Percentiles rank a stretch among this genome's conserved stretches.
Conservation (phyloP, 2,329 filamentous ascomycete genomes). For the Zasmidium angulare region DNA sequence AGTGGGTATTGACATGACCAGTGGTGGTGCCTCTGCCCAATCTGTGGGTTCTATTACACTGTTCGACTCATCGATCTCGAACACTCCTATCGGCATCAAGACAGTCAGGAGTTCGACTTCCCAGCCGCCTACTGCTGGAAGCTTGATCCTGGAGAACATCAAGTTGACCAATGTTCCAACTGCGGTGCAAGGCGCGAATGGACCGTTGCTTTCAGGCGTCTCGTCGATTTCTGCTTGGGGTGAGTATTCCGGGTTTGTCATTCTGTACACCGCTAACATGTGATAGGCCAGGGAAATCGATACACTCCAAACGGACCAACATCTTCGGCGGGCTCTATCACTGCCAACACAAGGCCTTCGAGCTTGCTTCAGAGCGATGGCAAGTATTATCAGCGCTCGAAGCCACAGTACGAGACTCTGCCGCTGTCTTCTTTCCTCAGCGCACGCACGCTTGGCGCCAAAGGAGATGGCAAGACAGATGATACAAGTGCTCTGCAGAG, state of each 20-base stretch:
- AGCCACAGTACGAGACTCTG: constrained; percentile 54
- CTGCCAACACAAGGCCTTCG: constrained; percentile 44
- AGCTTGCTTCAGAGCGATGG: constrained; percentile 44
- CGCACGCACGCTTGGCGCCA: constrained; percentile 42
- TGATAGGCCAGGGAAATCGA: constrained; percentile 35
- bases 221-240: constrained; percentile 40
- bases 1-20: constrained; percentile 53
- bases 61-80: constrained; percentile 56
- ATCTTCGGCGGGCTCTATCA: constrained; percentile 45
- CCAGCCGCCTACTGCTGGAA: constrained; percentile 47
- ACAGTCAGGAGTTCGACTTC: constrained; percentile 47
- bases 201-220: constrained; percentile 31
- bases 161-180: constrained; percentile 50
- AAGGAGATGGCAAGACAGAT: constrained; percentile 58
- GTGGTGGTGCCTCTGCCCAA: constrained; percentile 43
- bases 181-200: constrained; percentile 42
- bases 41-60: constrained; percentile 57
- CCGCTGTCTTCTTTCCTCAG: constrained; percentile 44
- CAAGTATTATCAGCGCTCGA: constrained; percentile 53
- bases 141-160: constrained; percentile 58
- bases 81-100: constrained; percentile 51
- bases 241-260: background rate
- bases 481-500: constrained; percentile 61
- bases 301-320: constrained; percentile 47
- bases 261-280: background rate